A percentile compares a stretch with the other conserved stretches of the same genome.
These are phyloP conservation scores for Spinacia oleracea DNA, from an alignment of 179 eudicot genomes.

Conservation along the genomic window DNA sequence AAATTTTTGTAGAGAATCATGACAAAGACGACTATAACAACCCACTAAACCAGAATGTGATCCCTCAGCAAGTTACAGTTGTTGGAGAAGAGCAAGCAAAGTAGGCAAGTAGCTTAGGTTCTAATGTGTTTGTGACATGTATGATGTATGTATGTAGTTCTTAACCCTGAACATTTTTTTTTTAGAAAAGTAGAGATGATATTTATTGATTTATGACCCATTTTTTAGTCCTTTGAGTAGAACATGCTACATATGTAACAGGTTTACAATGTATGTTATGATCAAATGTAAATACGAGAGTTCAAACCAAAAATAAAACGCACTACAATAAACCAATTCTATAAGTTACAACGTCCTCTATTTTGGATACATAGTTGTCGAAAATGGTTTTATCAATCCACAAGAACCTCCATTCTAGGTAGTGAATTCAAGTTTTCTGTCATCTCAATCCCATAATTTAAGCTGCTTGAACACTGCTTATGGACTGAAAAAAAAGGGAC, in stretches of 20 bases:
- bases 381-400: too few species aligned
- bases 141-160: neutral
- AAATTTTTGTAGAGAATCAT: constrained; percentile 11
- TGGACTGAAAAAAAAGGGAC: too few species aligned
- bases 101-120: constrained; percentile 7
- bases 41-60: neutral
- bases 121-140: neutral
- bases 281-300: neutral
- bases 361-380: too few species aligned
- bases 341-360: too few species aligned
- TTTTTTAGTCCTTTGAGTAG: neutral
- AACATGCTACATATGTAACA: neutral
- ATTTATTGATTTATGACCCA: constrained; percentile 8
- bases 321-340: too few species aligned
- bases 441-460: too few species aligned
- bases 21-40: neutral
- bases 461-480: too few species aligned
- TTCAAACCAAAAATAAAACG: too few species aligned
- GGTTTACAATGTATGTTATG: neutral
- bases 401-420: too few species aligned
- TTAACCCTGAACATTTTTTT: neutral
- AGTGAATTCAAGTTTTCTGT: too few species aligned
- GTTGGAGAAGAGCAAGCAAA: neutral
- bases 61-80: neutral
- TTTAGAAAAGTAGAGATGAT: constrained; percentile 6